Evolutionary conservation across 2,329 filamentous ascomycete genomes (phyloP).

Genomic region (Annulohypoxylon truncatum): DNA sequence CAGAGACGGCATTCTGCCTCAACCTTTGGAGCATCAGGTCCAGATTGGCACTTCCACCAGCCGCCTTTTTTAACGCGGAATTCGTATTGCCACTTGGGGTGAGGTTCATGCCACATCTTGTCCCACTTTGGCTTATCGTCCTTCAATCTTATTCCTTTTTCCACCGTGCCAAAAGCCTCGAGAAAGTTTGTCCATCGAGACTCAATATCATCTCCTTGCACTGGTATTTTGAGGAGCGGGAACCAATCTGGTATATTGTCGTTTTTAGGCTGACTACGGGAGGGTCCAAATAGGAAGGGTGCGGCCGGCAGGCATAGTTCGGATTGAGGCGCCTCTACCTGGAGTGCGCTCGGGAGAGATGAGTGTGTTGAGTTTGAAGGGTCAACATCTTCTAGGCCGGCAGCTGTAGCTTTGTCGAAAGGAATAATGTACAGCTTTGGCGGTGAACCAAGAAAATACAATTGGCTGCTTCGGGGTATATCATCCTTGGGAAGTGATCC

Average conservation of each 20-base stretch:
- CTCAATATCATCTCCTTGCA: conserved; percentile 23
- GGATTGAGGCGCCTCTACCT: neutral
- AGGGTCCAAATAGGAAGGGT: neutral
- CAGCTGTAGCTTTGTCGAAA: conserved; percentile 24
- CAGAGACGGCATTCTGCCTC: conserved; percentile 29
- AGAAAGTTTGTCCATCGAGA: conserved; percentile 35
- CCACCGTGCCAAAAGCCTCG: conserved; percentile 32
- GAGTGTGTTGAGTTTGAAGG: neutral
- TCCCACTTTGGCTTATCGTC: conserved; percentile 38
- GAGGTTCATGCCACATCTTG: conserved; percentile 43
- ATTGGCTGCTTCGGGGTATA: neutral
- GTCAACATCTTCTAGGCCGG: conserved; percentile 17
- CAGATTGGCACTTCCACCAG: conserved; percentile 44
- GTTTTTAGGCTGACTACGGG: neutral
- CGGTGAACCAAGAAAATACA: conserved; percentile 28
- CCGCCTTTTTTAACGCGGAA: conserved; percentile 33
- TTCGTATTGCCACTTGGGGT: conserved; percentile 41
- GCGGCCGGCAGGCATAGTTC: neutral
- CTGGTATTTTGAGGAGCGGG: conserved; percentile 22
- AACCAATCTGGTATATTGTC: conserved; percentile 45
- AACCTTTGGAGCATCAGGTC: conserved; percentile 17
- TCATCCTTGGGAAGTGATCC: conserved; percentile 12
- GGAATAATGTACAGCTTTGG: conserved; percentile 14
- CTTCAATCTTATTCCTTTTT: conserved; percentile 12
- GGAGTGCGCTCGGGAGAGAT: neutral